These are phyloP conservation scores for Aspergillus piperis DNA, from an alignment of 2,329 filamentous ascomycete species.

Conservation along the genomic window DNA sequence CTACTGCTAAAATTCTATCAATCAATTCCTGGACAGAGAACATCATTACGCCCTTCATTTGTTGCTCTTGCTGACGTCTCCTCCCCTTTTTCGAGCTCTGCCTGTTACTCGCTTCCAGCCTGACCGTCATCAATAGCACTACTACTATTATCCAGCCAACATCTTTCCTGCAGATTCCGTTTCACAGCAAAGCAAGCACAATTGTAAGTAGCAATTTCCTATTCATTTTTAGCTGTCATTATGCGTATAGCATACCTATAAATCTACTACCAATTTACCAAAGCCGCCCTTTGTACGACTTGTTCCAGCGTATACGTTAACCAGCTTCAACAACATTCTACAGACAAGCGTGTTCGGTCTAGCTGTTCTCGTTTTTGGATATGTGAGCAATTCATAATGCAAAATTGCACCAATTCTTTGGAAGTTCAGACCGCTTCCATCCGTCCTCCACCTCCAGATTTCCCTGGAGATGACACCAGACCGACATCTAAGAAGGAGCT, in stretches of 20 bases:
- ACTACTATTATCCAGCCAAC: not conserved
- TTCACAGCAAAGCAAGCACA: not conserved
- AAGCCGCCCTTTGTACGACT: not conserved
- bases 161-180: not conserved
- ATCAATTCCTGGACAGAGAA: not conserved
- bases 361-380: constrained; percentile 6
- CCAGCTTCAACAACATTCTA: not conserved
- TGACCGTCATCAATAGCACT: not conserved
- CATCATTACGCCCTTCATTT: not conserved
- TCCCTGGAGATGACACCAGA: constrained; percentile 83
- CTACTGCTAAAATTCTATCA: not conserved
- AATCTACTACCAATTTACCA: not conserved
- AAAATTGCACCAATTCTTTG: constrained; percentile 42
- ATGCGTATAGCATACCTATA: not conserved
- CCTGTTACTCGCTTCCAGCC: not conserved
- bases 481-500: constrained; percentile 86
- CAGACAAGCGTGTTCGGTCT: not conserved
- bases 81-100: not conserved
- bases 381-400: constrained; percentile 21
- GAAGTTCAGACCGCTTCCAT: constrained; percentile 27
- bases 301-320: not conserved
- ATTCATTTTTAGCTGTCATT: not conserved
- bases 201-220: not conserved
- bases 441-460: constrained; percentile 53
- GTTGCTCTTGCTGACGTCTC: not conserved